A percentile compares a stretch with the other conserved stretches of the same genome.
phyloP scores from a whole-genome alignment of 1,139 yeast genomes.

The Eremothecium sinecaudum region DNA sequence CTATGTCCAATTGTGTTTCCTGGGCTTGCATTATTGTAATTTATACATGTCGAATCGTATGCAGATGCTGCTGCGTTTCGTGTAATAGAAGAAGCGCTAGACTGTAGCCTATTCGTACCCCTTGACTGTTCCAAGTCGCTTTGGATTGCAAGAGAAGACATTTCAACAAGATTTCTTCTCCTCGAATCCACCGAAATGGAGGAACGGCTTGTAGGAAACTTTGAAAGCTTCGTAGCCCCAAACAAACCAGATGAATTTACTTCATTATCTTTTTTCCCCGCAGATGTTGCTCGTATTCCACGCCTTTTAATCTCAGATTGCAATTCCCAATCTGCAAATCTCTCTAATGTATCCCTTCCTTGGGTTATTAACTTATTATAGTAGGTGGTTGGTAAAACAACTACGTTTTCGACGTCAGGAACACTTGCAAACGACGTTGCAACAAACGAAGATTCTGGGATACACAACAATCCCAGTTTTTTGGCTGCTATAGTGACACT shows the following conservation, averaged over 20 bases:
- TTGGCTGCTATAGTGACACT: conserved; percentile 32
- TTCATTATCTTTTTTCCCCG: conserved; percentile 4
- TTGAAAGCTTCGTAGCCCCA: conserved; percentile 12
- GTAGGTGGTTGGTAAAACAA: conserved; percentile 54
- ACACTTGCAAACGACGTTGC: conserved; percentile 42
- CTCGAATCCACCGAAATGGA: conserved; percentile 14
- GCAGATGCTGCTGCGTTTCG: conserved; percentile 10
- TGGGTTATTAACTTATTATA: conserved; percentile 41
- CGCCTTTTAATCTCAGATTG: conserved; percentile 41
- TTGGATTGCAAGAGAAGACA: conserved; percentile 24
- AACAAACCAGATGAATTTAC: conserved; percentile 8
- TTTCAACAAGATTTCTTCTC: conserved; percentile 24
- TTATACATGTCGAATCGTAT: conserved; percentile 11
- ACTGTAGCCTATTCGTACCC: conserved; percentile 12
- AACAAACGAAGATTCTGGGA: conserved; percentile 48
- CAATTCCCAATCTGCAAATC: conserved; percentile 40
- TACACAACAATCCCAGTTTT: conserved; percentile 40
- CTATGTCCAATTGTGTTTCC: conserved; percentile 2
- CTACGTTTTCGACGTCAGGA: conserved; percentile 50
- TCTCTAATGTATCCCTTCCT: conserved; percentile 38
- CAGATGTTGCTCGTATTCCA: conserved; percentile 33
- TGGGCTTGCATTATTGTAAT: conserved; percentile 5
- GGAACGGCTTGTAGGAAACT: conserved; percentile 20
- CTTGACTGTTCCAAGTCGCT: conserved; percentile 20
- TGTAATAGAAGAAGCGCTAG: conserved; percentile 12